Evolutionary conservation across 495 filamentous ascomycete species (phyloP), one percentile per base, ranked within the genome.

Genomic region (Aspergillus heteromorphus): DNA sequence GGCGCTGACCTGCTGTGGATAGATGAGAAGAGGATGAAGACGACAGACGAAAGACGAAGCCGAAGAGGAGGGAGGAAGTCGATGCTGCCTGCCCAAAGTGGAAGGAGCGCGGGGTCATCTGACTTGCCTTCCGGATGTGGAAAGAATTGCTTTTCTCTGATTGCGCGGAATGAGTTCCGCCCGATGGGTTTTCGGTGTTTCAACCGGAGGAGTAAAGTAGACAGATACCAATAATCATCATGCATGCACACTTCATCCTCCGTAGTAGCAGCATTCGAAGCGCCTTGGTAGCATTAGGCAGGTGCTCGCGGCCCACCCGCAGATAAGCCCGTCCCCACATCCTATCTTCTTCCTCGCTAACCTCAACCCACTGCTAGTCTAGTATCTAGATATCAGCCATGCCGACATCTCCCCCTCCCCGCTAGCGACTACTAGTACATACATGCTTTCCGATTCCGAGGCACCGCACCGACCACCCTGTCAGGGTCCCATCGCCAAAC

Each of bases 1-100:
- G 45, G 59, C 55, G 17, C 42, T 65, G 40, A 55, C 59, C 2
- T 65, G 62, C 43, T 65, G 62, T 50, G 55, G 50, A 25, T 58
- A 53, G 29, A 27, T 27, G 10, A n/a, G 4, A 14, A 43, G 20
- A 20, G 13, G n/a, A n/a, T 11, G 36, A 42, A 23, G 17, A 25
- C 11, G 45, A 23, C 30, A 54, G 30, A 19, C 18, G 19, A 36
- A 51, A 51, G 18, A n/a, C 10, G 40, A 29, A 36, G 31, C 1
- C 14, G 38, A 40, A 14, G 43, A 45, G 4, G 11, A 23, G 5
- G 18, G n/a, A n/a, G 23, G 7, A 20, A 23, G 41, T 21, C 19
- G 7, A 45, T 2, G 18, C 18, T 21, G 23, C 7, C 7, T 27
- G 3, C 9, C 31, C 31, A 14, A 11, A 4, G 9, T 36, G 11